Evolutionary conservation across 768 basidiomycete species (phyloP).

Genomic region (Stropharia rugosoannulata): DNA sequence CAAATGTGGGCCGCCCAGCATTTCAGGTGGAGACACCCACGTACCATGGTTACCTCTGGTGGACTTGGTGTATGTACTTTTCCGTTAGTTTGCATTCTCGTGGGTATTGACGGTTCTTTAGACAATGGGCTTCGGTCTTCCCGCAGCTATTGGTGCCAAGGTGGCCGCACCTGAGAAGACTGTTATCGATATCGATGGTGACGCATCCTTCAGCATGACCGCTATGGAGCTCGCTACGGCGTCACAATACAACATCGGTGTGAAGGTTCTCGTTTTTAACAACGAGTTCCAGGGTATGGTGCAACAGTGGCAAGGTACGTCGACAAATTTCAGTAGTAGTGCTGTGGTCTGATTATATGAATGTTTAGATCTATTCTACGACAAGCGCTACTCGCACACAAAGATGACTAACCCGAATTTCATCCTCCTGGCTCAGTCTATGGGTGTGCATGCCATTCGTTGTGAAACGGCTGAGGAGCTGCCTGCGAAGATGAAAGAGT

Average conservation of each 20-base stretch:
- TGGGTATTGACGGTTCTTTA: conserved; percentile 25
- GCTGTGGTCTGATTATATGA: conserved; percentile 7
- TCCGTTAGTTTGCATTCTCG: conserved; percentile 6
- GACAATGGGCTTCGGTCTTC: conserved; percentile 99
- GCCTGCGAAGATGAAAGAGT: conserved; percentile 97
- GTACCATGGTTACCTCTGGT: conserved; percentile 89
- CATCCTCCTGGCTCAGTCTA: conserved; percentile 82
- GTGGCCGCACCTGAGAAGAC: conserved; percentile 92
- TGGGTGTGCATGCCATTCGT: conserved; percentile 91
- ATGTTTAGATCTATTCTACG: conserved; percentile 85
- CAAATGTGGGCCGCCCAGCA: conserved; percentile 99
- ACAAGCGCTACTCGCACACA: conserved; percentile 95
- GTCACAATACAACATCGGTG: conserved; percentile 86
- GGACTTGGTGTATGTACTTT: conserved; percentile 78
- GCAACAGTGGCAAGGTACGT: conserved; percentile 93
- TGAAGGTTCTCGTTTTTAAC: conserved; percentile 91
- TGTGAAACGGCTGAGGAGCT: conserved; percentile 71
- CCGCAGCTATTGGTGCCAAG: conserved; percentile 94
- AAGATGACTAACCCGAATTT: conserved; percentile 96
- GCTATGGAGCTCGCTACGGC: conserved; percentile 99
- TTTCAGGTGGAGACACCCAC: conserved; percentile 87
- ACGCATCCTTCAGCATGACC: conserved; percentile 99
- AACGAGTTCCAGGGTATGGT: conserved; percentile 99
- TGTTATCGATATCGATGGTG: conserved; percentile 96
- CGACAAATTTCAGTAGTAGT: not conserved